Percentiles rank a stretch among this genome's conserved stretches.
These are phyloP conservation scores for Diddensiella santjacobensis DNA, from an alignment of 805 yeast genomes.

Conservation along the genomic window DNA sequence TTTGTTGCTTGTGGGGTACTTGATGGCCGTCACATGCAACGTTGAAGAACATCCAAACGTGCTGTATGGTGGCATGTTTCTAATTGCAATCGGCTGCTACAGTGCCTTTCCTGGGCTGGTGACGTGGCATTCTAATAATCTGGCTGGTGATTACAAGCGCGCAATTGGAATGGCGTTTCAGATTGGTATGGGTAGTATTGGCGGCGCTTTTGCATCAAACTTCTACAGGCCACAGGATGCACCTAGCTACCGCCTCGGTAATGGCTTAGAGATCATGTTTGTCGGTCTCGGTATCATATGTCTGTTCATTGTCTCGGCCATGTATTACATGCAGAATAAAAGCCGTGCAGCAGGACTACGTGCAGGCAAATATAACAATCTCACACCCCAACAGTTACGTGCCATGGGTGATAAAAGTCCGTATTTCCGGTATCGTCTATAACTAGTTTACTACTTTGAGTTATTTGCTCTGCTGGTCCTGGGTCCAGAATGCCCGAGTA, in stretches of 20 bases:
- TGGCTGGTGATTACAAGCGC: constrained; percentile 55
- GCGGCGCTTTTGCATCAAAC: constrained; percentile 48
- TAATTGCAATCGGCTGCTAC: constrained; percentile 51
- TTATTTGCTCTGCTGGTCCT: too few species aligned
- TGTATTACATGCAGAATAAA: constrained; percentile 27
- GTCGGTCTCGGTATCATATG: constrained; percentile 32
- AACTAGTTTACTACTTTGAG: too few species aligned
- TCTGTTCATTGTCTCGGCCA: constrained; percentile 1
- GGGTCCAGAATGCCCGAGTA: too few species aligned
- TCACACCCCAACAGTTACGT: constrained; percentile 31
- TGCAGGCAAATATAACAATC: constrained; percentile 34
- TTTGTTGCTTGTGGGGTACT: constrained; percentile 36
- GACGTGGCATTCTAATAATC: constrained; percentile 56
- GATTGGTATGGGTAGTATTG: constrained; percentile 62
- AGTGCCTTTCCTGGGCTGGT: constrained; percentile 56
- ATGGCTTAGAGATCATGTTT: constrained; percentile 46
- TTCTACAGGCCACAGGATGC: constrained; percentile 50
- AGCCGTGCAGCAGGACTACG: constrained; percentile 29
- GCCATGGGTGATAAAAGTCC: constrained; percentile 45
- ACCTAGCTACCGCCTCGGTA: constrained; percentile 52
- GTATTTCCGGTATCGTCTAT: constrained; percentile 32
- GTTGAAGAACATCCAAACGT: constrained; percentile 32
- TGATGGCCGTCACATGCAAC: constrained; percentile 47
- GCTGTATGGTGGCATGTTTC: constrained; percentile 55
- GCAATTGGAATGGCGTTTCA: constrained; percentile 52